Evolutionary conservation across 179 eudicot species (phyloP).

Genomic region (Drosera spatulata): DNA sequence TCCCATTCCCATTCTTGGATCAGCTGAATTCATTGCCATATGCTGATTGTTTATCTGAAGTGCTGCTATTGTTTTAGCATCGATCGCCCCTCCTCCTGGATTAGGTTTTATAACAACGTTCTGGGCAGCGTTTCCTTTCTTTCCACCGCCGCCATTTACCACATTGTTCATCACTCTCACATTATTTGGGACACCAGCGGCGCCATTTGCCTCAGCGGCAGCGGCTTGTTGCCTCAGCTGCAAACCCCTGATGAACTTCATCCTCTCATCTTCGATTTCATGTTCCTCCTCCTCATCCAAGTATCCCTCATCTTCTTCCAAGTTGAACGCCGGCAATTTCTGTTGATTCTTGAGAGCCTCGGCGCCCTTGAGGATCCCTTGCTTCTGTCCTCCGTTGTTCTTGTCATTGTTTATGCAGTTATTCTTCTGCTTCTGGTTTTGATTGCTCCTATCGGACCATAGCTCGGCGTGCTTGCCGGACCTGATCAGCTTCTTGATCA

Average conservation of each 20-base stretch:
- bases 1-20: constrained; percentile 16
- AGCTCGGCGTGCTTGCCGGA: constrained; percentile 69
- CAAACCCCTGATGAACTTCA: constrained; percentile 21
- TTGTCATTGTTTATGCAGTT: constrained; percentile 6
- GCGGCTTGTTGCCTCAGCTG: constrained; percentile 27
- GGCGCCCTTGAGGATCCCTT: constrained; percentile 22
- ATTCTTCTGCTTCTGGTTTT: constrained; percentile 31
- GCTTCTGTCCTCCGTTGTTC: constrained; percentile 21
- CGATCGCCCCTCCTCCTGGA: constrained; percentile 17
- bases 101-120: constrained; percentile 21
- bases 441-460: constrained; percentile 40
- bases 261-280: constrained; percentile 13
- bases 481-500: constrained; percentile 50
- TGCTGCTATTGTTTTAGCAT: constrained; percentile 26
- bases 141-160: constrained; percentile 22
- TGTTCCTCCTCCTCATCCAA: constrained; percentile 12
- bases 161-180: constrained; percentile 11
- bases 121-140: constrained; percentile 29
- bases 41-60: constrained; percentile 25
- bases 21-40: constrained; percentile 6
- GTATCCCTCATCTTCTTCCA: constrained; percentile 18
- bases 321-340: constrained; percentile 17
- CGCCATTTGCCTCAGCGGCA: constrained; percentile 7
- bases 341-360: constrained; percentile 35
- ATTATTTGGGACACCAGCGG: constrained; percentile 9